Evolutionary conservation across 164 flowering plant species (phyloP), one percentile per base, ranked within the genome.

Genomic region (Dillenia turbinata): DNA sequence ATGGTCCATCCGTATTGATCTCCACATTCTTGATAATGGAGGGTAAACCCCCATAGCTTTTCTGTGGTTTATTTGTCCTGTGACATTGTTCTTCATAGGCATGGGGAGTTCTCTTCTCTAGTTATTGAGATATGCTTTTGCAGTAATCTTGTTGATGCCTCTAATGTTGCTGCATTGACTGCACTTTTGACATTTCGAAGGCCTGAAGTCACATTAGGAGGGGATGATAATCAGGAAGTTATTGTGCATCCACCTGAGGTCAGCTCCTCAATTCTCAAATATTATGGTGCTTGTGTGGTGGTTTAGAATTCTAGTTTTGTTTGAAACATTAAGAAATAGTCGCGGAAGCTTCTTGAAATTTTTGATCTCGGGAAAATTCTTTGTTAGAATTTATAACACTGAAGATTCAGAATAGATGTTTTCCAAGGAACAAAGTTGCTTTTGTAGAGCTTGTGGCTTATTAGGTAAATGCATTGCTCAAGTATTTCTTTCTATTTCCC

Each of bases 101-200:
- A 13, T 15, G 12, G 45, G 7, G 49, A n/a, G 9, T 57, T 33
- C 40, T 48, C 44, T 24, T 49, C 12, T 45, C 50, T 9, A 46
- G 47, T 60, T 48, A 60, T 60, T 52, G 52, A 26, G 33, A 26
- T 5, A 2, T 33, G 40, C 40, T 33, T 5, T 65, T 48, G 66
- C 77, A 91, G 99, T 65, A 94, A 94, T 79, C 92, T 94, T 64
- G 85, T 94, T 71, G 99, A 94, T 86, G 97, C 97, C 70, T 89
- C 97, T 60, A 94, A 94, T 79, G 70, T 91, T 77, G 99, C 97
- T 71, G 99, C 99, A 66, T 77, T 94, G 71, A 88, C 97, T 73
- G 92, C 97, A 44, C 85, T 94, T 0, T 54, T 81, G 74, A 89
- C 99, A 53, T 94, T 91, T 61, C 79, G 96, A 61, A 84, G 96